Evolutionary conservation across 257 asterid genomes (phyloP), one percentile per base, ranked within the genome.

Genomic region (Prunella vulgaris): DNA sequence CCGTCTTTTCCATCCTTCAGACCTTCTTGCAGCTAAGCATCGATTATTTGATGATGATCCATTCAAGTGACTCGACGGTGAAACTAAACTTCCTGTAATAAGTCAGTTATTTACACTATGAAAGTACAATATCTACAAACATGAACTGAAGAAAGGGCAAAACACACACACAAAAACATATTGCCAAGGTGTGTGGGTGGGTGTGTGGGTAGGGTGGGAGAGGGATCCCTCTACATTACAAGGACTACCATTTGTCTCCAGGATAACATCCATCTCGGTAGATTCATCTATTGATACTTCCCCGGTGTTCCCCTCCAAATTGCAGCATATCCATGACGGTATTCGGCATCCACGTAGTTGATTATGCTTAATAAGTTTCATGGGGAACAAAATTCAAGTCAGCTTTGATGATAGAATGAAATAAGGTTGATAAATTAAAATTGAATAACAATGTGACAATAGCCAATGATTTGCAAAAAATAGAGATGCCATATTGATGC

Each of bases 261-360:
- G 79, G 42, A 75, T 42, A 5, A 85, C 89, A 82, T 93, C 99
- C 99, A 93, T 93, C 85, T 87, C 99, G 33, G 92, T 80, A 78
- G 93, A 79, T 72, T 90, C 96, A 74, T 93, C 94, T 76, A 77
- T 74, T 18, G 80, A 79, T 46, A 75, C 30, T 28, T 84, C 83
- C 13, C 71, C 75, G 20, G 22, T 14, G 67, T 87, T 90, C 12
- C 89, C 97, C 78, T 87, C 96, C 87, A 93, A 74, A 64, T 84
- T 81, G 91, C 96, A 91, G 88, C 88, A 79, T 77, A 91, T 88
- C 97, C 97, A 87, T 15, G 92, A 77, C 0, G 97, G 99, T 78
- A 87, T 73, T 75, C 70, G 80, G 74, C 88, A 81, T 56, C 81
- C 78, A 60, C 69, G 76, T 66, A 93, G 90, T 68, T 69, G 86